Base-by-base conservation (phyloP, 2,329 filamentous ascomycete species). In the Aureobasidium melanogenum region DNA sequence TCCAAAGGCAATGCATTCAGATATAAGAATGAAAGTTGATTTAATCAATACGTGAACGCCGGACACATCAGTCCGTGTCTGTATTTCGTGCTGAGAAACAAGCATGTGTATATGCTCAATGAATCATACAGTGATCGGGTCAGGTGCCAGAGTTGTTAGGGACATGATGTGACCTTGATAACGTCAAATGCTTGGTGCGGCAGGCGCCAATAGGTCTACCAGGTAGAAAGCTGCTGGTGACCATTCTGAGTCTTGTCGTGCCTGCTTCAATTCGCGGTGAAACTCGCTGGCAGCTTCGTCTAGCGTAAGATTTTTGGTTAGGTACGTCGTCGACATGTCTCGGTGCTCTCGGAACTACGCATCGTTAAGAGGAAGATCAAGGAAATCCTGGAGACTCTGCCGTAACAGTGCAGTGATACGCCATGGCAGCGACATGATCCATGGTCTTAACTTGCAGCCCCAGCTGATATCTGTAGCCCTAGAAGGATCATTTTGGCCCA, bases 111-210 rank as follows among this genome's bases (percentile, higher is more conserved):
- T n/a, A n/a, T 19, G 12, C 10, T 9, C 9, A 32, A 7, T 19
- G 28, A 9, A 19, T 10, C 17, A 12, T 32, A 22, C 32, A n/a
- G 19, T 17, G 22, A 19, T 56, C 14, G 19, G 28, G 52, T 44
- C 24, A 56, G 44, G 52, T 39, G 52, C 38, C 26, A 19, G 19
- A 41, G 26, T 14, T 19, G 17, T 36, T 47, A 26, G n/a, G 19
- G 8, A 36, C 7, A 41, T 38, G 30, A 15, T 28, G 19, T n/a
- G 28, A 30, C 54, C 28, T 46, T 47, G 15, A 14, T 7, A 36
- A 57, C 54, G 54, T 57, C 24, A n/a, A 43, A 57, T 47, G 41
- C 54, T 57, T 57, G 54, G 30, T 57, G 47, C 19, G 39, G 26
- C n/a, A 44, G 26, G 32, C 34, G 12, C 52, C 26, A 38, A 43